Conservation (phyloP, 331 rosid genomes). For the Spiraea crenata region DNA sequence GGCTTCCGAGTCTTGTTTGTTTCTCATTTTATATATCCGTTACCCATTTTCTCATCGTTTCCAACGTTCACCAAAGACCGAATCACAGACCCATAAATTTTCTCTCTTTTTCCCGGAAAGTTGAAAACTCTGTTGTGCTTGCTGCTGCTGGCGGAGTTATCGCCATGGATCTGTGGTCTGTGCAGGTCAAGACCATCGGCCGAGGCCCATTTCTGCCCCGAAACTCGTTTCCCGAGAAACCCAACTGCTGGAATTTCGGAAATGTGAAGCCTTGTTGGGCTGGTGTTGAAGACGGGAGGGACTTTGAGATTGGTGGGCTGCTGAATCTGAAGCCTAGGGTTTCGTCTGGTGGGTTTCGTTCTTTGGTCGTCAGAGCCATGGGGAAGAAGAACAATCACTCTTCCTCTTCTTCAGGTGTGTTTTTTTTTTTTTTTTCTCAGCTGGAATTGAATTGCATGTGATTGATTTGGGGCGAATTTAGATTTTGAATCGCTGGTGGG, state of each 20-base stretch:
- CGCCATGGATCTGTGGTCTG: constrained; percentile 73
- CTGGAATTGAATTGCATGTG: constrained; percentile 7
- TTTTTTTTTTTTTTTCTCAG: neutral
- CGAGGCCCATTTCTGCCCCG: constrained; percentile 39
- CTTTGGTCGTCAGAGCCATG: constrained; percentile 46
- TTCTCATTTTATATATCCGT: constrained; percentile 14
- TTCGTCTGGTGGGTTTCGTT: constrained; percentile 30
- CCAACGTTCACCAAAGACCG: constrained; percentile 1
- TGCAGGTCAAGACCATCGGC: constrained; percentile 47
- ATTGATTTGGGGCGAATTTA: neutral
- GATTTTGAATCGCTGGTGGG: neutral
- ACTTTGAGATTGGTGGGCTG: constrained; percentile 49
- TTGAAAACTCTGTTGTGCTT: too few relatives aligned
- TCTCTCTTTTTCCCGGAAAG: constrained; percentile 13
- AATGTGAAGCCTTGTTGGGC: constrained; percentile 34
- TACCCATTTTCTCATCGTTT: constrained; percentile 23
- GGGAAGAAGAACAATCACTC: constrained; percentile 64
- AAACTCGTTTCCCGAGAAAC: constrained; percentile 46
- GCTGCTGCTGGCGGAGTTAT: neutral
- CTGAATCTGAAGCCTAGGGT: constrained; percentile 39
- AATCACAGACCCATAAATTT: neutral
- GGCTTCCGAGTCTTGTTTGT: constrained; percentile 4
- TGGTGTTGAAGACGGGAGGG: constrained; percentile 32
- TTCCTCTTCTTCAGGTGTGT: constrained; percentile 71
- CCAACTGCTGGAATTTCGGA: constrained; percentile 39